These are phyloP conservation scores for Brasilioporus rufonigricans DNA, from an alignment of 768 basidiomycete genomes.

Conservation along the genomic window DNA sequence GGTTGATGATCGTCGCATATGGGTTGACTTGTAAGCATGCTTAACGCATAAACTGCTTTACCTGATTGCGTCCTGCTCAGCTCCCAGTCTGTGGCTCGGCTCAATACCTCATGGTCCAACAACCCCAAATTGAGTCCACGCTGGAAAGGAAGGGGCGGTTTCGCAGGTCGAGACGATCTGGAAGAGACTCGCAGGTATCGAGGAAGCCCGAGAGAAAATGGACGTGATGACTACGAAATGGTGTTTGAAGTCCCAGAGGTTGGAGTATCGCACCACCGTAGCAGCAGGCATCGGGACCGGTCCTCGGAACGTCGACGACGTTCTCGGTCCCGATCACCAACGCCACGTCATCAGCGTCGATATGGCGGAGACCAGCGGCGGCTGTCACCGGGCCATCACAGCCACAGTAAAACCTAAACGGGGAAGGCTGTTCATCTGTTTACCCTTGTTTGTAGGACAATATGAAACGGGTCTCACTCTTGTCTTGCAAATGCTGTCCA, in stretches of 20 bases:
- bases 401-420: slow-evolving; percentile 11
- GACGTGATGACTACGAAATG: slow-evolving; percentile 58
- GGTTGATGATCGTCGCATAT: slow-evolving; percentile 95
- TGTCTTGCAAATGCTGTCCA: slow-evolving; percentile 14
- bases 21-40: slow-evolving; percentile 92
- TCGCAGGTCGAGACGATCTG: slow-evolving; percentile 72
- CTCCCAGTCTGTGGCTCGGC: slow-evolving; percentile 91
- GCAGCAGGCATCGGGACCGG: slow-evolving; percentile 51
- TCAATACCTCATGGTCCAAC: slow-evolving; percentile 84
- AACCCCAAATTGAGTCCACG: slow-evolving; percentile 54
- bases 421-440: slow-evolving; percentile 13
- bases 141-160: slow-evolving; percentile 41
- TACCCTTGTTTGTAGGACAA: slow-evolving; percentile 22
- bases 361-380: slow-evolving; percentile 37
- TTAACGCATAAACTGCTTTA: slow-evolving; percentile 2
- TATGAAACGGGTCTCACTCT: slow-evolving; percentile 1
- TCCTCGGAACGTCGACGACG: slow-evolving; percentile 23
- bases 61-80: slow-evolving; percentile 35
- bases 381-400: slow-evolving; percentile 34
- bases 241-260: slow-evolving; percentile 74
- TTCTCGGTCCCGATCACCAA: slow-evolving; percentile 26
- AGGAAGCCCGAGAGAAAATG: slow-evolving; percentile 29
- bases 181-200: slow-evolving; percentile 72
- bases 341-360: slow-evolving; percentile 20
- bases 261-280: slow-evolving; percentile 32